Percentiles rank a stretch among this genome's conserved stretches.
These are phyloP conservation scores for Bombardia bombarda DNA, from an alignment of 495 filamentous ascomycete genomes.

Conservation along the genomic window DNA sequence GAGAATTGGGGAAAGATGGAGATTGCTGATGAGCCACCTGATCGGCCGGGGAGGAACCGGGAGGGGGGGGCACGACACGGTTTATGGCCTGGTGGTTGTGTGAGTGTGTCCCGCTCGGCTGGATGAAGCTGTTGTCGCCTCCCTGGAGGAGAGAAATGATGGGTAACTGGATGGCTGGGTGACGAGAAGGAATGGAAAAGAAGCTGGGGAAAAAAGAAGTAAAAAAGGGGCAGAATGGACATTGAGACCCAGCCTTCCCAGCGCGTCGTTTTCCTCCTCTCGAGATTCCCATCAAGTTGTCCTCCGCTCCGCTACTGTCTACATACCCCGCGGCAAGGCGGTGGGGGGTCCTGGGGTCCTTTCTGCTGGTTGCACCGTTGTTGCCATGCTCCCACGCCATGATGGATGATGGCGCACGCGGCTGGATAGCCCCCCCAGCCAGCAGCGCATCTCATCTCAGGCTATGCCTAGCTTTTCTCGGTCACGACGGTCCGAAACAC, in stretches of 20 bases:
- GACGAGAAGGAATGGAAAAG: no score
- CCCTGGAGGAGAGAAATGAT: no score
- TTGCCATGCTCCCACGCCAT: neutral
- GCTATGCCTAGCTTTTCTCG: constrained; percentile 34
- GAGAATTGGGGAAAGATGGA: constrained; percentile 3
- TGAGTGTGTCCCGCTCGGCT: no score
- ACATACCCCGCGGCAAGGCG: constrained; percentile 4
- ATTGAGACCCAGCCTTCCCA: no score
- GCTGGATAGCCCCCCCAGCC: constrained; percentile 6
- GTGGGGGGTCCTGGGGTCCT: constrained; percentile 2
- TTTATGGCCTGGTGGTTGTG: no score
- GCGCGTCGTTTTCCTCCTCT: no score
- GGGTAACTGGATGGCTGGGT: no score
- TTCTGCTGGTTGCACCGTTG: neutral
- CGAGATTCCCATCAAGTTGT: neutral
- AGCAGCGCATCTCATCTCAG: constrained; percentile 19
- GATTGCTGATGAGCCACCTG: neutral
- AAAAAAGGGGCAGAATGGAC: no score
- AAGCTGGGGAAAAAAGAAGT: no score
- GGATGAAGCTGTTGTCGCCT: no score
- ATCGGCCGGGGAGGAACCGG: neutral
- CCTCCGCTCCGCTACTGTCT: no score
- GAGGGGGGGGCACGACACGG: neutral
- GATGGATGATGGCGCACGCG: constrained; percentile 2
- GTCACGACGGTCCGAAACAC: constrained; percentile 41